Evolutionary conservation across 108 stramenopile genomes (phyloP).

Genomic region (Ochromonas danica): DNA sequence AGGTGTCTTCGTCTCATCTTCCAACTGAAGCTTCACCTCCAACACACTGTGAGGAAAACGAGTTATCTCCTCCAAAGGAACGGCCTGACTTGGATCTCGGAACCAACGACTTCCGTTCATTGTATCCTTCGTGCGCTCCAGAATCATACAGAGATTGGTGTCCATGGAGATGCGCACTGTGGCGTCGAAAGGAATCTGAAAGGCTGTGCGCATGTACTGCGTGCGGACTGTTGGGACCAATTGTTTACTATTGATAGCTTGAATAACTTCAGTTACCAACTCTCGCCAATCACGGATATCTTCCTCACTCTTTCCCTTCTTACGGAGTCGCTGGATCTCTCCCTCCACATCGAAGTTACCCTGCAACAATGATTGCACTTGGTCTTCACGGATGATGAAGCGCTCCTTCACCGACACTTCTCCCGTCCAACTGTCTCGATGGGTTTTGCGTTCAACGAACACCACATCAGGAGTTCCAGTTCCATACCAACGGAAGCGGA

Average conservation of each 20-base stretch:
- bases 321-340: constrained; percentile 64
- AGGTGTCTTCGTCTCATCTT: constrained; percentile 74
- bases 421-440: constrained; percentile 96
- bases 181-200: constrained; percentile 92
- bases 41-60: constrained; percentile 93
- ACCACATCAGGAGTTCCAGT: constrained; percentile 66
- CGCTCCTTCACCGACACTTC: constrained; percentile 93
- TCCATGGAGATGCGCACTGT: constrained; percentile 91
- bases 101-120: constrained; percentile 62
- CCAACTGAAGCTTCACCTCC: constrained; percentile 89
- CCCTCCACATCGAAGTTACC: constrained; percentile 38
- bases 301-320: constrained; percentile 73
- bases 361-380: constrained; percentile 29
- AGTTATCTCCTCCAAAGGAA: constrained; percentile 74
- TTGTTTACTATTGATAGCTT: constrained; percentile 82
- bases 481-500: constrained; percentile 92
- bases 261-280: constrained; percentile 77
- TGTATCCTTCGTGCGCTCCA: constrained; percentile 81
- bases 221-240: constrained; percentile 90
- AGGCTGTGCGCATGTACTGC: constrained; percentile 94
- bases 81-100: constrained; percentile 72
- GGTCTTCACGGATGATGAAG: constrained; percentile 57
- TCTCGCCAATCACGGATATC: constrained; percentile 73
- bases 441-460: constrained; percentile 97
- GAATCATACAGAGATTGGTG: constrained; percentile 92